Evolutionary conservation across 148 eudicot species (phyloP).

Genomic region (Rhododendron williamsianum): DNA sequence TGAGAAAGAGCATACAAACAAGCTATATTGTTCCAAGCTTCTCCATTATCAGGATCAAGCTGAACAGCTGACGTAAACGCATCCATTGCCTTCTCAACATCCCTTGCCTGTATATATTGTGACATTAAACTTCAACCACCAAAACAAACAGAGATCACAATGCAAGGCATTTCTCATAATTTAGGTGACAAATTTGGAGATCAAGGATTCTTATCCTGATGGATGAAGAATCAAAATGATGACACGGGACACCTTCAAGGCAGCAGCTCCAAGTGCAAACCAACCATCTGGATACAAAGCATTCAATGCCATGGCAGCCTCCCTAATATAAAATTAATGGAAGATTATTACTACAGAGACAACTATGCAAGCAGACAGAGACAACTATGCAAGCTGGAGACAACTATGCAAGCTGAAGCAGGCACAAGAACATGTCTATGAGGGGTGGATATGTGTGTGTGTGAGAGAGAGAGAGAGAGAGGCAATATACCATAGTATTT

Average conservation of each 20-base stretch:
- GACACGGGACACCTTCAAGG: constrained; percentile 54
- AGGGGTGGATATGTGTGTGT: neutral
- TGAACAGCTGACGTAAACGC: constrained; percentile 91
- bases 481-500: constrained; percentile 52
- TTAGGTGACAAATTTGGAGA: neutral
- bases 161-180: neutral
- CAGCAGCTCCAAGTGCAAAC: constrained; percentile 99
- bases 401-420: neutral
- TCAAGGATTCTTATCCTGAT: neutral
- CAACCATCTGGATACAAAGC: constrained; percentile 93
- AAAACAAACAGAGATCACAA: neutral
- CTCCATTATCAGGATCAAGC: constrained; percentile 95
- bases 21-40: constrained; percentile 99
- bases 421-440: neutral
- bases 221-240: neutral
- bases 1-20: constrained; percentile 55
- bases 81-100: constrained; percentile 74
- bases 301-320: constrained; percentile 83
- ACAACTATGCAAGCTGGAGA: neutral
- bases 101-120: constrained; percentile 55
- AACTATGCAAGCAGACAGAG: neutral
- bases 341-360: neutral
- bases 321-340: constrained; percentile 40
- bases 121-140: constrained; percentile 4
- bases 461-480: constrained; percentile 12